Conservation (phyloP, 1,284 basidiomycete species). For the Spongiforma sp. region DNA sequence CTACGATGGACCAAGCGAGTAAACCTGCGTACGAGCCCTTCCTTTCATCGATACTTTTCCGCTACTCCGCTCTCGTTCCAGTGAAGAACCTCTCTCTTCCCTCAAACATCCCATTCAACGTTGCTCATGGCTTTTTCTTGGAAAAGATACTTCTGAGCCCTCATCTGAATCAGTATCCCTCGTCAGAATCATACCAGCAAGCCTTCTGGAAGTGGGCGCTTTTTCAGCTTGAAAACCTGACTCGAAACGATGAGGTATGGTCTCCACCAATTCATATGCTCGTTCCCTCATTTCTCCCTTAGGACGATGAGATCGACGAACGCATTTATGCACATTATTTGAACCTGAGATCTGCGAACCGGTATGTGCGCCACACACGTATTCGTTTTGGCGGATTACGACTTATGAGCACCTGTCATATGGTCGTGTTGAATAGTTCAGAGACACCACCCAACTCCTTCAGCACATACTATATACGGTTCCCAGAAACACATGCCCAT, state of each 20-base stretch:
- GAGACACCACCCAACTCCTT: slow-evolving; percentile 56
- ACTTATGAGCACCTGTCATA: slow-evolving; percentile 14
- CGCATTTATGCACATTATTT: slow-evolving; percentile 67
- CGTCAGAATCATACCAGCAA: slow-evolving; percentile 63
- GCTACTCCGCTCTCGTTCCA: slow-evolving; percentile 60
- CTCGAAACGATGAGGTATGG: slow-evolving; percentile 48
- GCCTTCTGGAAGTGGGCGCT: slow-evolving; percentile 77
- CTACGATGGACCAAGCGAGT: no score
- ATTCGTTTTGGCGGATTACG: slow-evolving; percentile 25
- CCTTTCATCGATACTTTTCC: slow-evolving; percentile 50
- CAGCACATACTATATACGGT: slow-evolving; percentile 66
- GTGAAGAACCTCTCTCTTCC: slow-evolving; percentile 49
- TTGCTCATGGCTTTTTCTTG: slow-evolving; percentile 60
- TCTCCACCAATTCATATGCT: background rate
- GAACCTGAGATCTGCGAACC: slow-evolving; percentile 49
- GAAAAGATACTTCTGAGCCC: slow-evolving; percentile 51
- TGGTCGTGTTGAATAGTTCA: slow-evolving; percentile 21
- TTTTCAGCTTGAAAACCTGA: slow-evolving; percentile 51
- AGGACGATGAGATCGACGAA: slow-evolving; percentile 67
- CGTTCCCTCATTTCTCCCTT: slow-evolving; percentile 10
- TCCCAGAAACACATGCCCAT: slow-evolving; percentile 3
- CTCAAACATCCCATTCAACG: slow-evolving; percentile 33
- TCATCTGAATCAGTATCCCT: slow-evolving; percentile 62
- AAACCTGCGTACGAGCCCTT: slow-evolving; percentile 6
- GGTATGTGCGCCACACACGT: slow-evolving; percentile 25